Conservation (phyloP, 2,329 filamentous ascomycete species). For the Aspergillus novoparasiticus region DNA sequence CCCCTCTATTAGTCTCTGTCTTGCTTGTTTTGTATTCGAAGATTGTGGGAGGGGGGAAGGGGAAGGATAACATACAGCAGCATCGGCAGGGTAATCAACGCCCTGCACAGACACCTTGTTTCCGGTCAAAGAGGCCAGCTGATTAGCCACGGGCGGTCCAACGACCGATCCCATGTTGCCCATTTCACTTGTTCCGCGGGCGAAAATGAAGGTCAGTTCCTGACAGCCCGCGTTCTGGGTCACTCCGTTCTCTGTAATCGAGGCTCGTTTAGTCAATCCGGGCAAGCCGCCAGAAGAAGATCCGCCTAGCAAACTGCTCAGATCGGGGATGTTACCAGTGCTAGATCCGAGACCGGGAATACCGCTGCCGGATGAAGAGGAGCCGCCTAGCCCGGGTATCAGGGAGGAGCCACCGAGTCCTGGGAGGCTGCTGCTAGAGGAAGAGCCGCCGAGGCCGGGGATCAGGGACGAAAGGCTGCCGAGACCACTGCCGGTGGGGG, state of each 20-base stretch:
- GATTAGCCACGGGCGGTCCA: constrained; percentile 38
- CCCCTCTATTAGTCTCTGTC: neutral
- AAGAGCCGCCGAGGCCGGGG: neutral
- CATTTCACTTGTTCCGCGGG: constrained; percentile 44
- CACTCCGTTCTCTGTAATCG: constrained; percentile 43
- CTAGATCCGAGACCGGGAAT: constrained; percentile 4
- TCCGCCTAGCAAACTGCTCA: constrained; percentile 4
- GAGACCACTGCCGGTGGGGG: constrained; percentile 7
- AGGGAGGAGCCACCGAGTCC: no score
- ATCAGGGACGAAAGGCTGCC: neutral
- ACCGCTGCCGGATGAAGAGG: neutral
- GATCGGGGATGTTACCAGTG: neutral
- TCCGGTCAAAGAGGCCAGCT: constrained; percentile 26
- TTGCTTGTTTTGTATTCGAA: neutral
- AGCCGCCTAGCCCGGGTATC: neutral
- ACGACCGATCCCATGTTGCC: constrained; percentile 48
- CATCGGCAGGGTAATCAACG: constrained; percentile 34
- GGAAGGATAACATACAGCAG: constrained; percentile 16
- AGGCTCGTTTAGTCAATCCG: constrained; percentile 20
- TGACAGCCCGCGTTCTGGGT: constrained; percentile 43
- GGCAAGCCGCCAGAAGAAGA: neutral
- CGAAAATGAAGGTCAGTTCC: constrained; percentile 47
- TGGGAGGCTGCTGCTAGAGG: no score
- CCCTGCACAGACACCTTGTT: constrained; percentile 36
- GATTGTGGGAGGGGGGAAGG: no score